Conservation (phyloP, 352 stramenopile species). For the Phytophthora kernoviae region DNA sequence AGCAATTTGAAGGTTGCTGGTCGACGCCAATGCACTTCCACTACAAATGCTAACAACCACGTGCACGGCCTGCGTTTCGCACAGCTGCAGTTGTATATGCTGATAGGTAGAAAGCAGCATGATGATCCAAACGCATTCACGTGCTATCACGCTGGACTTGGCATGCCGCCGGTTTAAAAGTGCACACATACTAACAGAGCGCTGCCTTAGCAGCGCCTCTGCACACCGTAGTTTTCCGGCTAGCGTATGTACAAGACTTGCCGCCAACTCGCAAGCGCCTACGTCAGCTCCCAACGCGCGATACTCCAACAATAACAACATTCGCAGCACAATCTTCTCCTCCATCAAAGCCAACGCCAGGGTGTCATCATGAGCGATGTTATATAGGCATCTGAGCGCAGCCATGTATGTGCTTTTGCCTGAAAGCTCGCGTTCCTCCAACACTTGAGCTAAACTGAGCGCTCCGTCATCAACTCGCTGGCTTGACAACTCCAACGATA, state of each 20-base stretch:
- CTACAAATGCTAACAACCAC: slow-evolving; percentile 65
- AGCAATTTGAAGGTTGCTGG: slow-evolving; percentile 2
- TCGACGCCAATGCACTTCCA: neutral
- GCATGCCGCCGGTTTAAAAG: slow-evolving; percentile 53
- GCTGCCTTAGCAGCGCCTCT: slow-evolving; percentile 48
- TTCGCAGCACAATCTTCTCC: slow-evolving; percentile 43
- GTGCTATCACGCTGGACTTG: slow-evolving; percentile 38
- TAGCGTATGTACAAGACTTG: slow-evolving; percentile 48
- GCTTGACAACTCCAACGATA: slow-evolving; percentile 21
- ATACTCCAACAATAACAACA: slow-evolving; percentile 57
- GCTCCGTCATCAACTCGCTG: neutral
- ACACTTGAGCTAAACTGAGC: neutral
- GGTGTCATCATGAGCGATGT: slow-evolving; percentile 62
- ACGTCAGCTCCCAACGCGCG: slow-evolving; percentile 41
- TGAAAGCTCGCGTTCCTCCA: slow-evolving; percentile 6
- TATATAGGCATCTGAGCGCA: slow-evolving; percentile 71
- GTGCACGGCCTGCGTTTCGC: slow-evolving; percentile 66
- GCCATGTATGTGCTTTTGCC: slow-evolving; percentile 66
- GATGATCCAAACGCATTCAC: slow-evolving; percentile 50
- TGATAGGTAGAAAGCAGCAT: slow-evolving; percentile 74
- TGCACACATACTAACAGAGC: slow-evolving; percentile 60
- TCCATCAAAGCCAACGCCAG: slow-evolving; percentile 67
- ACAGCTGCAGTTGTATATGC: slow-evolving; percentile 55
- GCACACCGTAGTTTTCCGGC: slow-evolving; percentile 56
- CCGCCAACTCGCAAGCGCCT: slow-evolving; percentile 47